Evolutionary conservation across 2,329 filamentous ascomycete species (phyloP), one percentile per base, ranked within the genome.

Genomic region (Dichotomopilus funicola): DNA sequence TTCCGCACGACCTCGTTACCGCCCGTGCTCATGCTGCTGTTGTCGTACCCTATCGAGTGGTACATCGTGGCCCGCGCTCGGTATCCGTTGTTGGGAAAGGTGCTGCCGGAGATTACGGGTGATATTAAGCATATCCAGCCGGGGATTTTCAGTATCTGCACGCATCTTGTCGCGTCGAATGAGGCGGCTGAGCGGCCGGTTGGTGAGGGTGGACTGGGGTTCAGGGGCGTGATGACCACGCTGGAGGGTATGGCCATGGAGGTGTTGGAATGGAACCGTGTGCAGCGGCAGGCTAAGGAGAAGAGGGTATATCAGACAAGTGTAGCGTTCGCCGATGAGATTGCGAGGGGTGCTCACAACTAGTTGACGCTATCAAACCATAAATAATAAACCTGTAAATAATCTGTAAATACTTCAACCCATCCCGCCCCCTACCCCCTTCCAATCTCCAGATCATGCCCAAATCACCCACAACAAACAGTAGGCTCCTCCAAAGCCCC

Each of bases 401-500:
- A 40, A 40, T 9, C 8, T 40, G 12, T 9, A 40, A 40, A n/a
- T n/a, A n/a, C n/a, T n/a, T n/a, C n/a, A n/a, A n/a, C n/a, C n/a
- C n/a, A n/a, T n/a, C n/a, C n/a, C n/a, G n/a, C n/a, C n/a, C n/a
- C n/a, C n/a, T n/a, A n/a, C n/a, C 19, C 19, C 19, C 19, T 3
- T 27, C 19, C 19, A 27, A 27, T 27, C 19, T 27, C 37, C 4
- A 40, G 8, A 38, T 38, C 12, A 38, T 38, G 37, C 12, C 37
- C 19, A 27, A 27, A 13, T 69, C 61, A 71, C 10, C 75, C 73
- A 55, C 76, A 78, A 64, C 76, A 78, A 2, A 78, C 71, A 2
- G 73, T 75, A 4, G 75, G 65, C 60, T 78, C 76, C 50, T 78
- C 73, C 7, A 77, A 68, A 0, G 70, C 72, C 13, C 63, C 64